Base-by-base conservation (phyloP, 176 grass and related monocot species). In the Aegilops sharonensis region DNA sequence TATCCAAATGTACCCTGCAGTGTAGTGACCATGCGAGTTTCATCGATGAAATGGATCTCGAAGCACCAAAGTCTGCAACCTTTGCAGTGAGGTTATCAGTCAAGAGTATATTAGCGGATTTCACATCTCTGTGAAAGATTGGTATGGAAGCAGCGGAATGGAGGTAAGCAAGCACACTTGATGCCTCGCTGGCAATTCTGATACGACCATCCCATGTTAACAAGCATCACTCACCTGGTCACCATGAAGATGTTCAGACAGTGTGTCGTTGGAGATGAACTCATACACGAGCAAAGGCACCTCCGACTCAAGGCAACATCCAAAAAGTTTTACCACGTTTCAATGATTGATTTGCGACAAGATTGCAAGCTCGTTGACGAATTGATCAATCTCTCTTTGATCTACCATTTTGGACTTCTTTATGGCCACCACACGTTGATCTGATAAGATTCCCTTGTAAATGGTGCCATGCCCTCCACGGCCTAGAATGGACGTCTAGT, bases 241-340 rank as follows among this genome's bases (percentile, higher is more conserved):
- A 11, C 57, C 31, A 27, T 91, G 85, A 20, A 91, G 43, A 54
- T 67, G 42, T 3, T 84, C 43, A 37, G 43, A 71, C 9, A 87
- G 79, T 1, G 85, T 91, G 8, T 75, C 85, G 5, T 84, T 84
- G 3, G 80, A 67, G 14, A 91, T 78, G 48, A 90, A 87, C 56
- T 87, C 84, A 54, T 90, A 90, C 25, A 89, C 88, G 2, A 85
- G 68, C 77, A 86, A 23, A 35, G 83, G 88, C 8, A 86, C 37
- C 47, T 82, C 64, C 0, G 78, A 69, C n/a, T 86, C 84, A 9
- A 90, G 31, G 62, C 68, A 86, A 9, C 88, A 83, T 0, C 88
- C 84, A 47, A 17, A 75, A 75, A 75, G 42, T 5, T 30, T 75
- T 15, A 75, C 83, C 39, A 65, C 79, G 21, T 91, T 50, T 25